Conservation (phyloP, 345 rosid genomes). For the Hibiscus syriacus region DNA sequence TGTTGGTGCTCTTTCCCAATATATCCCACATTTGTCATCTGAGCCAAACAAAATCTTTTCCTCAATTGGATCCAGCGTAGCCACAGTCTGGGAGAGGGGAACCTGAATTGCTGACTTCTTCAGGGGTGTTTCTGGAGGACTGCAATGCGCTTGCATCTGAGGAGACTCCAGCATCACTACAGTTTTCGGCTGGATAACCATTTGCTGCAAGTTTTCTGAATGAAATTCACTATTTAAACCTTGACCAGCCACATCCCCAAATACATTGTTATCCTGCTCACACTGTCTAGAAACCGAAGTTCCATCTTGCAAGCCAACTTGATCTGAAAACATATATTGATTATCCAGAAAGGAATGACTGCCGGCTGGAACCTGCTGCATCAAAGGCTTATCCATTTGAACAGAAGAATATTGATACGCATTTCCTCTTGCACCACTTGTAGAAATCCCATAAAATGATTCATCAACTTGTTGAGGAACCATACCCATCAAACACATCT, state of each 20-base stretch:
- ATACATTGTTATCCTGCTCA: slow-evolving; percentile 33
- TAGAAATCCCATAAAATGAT: slow-evolving; percentile 62
- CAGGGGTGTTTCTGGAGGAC: slow-evolving; percentile 33
- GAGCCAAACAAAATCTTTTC: slow-evolving; percentile 81
- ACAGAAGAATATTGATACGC: slow-evolving; percentile 35
- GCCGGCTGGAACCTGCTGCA: slow-evolving; percentile 37
- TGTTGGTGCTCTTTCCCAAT: slow-evolving; percentile 44
- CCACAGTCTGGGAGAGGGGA: slow-evolving; percentile 38
- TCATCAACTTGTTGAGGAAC: slow-evolving; percentile 56
- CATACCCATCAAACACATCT: slow-evolving; percentile 36
- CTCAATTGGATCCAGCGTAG: slow-evolving; percentile 83
- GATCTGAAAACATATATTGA: slow-evolving; percentile 41
- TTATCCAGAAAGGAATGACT: slow-evolving; percentile 39
- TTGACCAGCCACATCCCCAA: slow-evolving; percentile 28
- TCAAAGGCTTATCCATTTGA: slow-evolving; percentile 43
- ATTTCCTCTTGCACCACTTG: slow-evolving; percentile 37
- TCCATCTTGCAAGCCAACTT: slow-evolving; percentile 40
- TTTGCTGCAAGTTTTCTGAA: slow-evolving; percentile 36
- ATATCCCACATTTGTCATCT: slow-evolving; percentile 82
- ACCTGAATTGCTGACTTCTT: slow-evolving; percentile 30
- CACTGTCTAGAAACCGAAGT: slow-evolving; percentile 39
- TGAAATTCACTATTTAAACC: slow-evolving; percentile 33
- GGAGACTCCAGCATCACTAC: slow-evolving; percentile 30
- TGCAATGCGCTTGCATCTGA: slow-evolving; percentile 23
- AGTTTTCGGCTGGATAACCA: slow-evolving; percentile 33